Conservation (phyloP, 1,284 basidiomycete species). For the Phylloporus sp. region DNA sequence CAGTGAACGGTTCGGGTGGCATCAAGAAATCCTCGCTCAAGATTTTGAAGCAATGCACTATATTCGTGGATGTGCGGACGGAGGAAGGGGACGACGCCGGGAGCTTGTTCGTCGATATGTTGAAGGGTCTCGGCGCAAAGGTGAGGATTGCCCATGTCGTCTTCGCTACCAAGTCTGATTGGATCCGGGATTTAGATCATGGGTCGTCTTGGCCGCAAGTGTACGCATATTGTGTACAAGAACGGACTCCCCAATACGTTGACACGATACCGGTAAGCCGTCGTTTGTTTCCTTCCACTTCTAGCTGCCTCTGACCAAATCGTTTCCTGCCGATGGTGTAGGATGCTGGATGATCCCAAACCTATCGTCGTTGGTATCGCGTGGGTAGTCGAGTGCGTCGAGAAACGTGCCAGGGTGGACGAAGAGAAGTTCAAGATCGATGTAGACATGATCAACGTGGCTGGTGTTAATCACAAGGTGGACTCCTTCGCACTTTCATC, state of each 20-base stretch:
- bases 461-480: conserved; percentile 71
- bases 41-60: conserved; percentile 76
- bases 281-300: not conserved
- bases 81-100: conserved; percentile 87
- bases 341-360: conserved; percentile 67
- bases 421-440: conserved; percentile 74
- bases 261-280: conserved; percentile 66
- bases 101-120: conserved; percentile 84
- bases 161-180: conserved; percentile 6
- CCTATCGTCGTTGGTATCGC: conserved; percentile 84
- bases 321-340: conserved; percentile 25
- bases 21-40: conserved; percentile 37
- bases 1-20: conserved; percentile 25
- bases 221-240: conserved; percentile 93
- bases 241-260: conserved; percentile 82
- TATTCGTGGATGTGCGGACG: conserved; percentile 90
- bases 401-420: conserved; percentile 65
- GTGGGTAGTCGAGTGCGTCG: conserved; percentile 91
- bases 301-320: not conserved
- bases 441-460: conserved; percentile 67
- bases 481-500: conserved; percentile 26
- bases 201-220: conserved; percentile 69
- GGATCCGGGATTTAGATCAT: conserved; percentile 49
- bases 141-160: conserved; percentile 46
- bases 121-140: conserved; percentile 81